Percentiles rank a stretch among this genome's conserved stretches.
phyloP scores from a whole-genome alignment of 257 asterid species.

The Lycium barbarum region DNA sequence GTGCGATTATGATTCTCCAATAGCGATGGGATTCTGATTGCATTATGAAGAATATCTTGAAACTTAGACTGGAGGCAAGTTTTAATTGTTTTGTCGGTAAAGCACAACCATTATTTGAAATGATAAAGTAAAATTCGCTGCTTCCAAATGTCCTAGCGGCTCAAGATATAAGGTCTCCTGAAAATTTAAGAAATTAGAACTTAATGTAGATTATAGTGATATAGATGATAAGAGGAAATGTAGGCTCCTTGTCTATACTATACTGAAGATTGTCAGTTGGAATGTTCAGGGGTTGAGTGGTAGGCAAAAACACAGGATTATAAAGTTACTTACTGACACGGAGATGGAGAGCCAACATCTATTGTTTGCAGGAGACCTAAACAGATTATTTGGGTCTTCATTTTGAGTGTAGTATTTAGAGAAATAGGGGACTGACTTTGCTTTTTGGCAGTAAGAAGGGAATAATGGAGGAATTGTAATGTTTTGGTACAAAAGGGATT shows the following conservation, averaged over 20 bases:
- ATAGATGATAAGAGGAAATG: slow-evolving; percentile 12
- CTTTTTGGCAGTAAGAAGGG: not conserved
- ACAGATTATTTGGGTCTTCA: not conserved
- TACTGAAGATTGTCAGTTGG: not conserved
- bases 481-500: slow-evolving; percentile 4
- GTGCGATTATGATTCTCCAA: not conserved
- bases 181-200: not conserved
- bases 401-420: not conserved
- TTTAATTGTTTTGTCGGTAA: not conserved
- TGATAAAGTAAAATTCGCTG: not conserved
- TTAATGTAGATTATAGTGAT: not conserved
- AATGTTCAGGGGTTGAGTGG: not conserved
- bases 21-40: not conserved
- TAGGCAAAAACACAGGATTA: not conserved
- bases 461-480: not conserved
- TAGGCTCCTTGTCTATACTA: not conserved
- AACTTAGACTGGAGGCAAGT: slow-evolving; percentile 1
- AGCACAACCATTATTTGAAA: not conserved
- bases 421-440: not conserved
- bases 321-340: not conserved
- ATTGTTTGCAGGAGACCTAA: not conserved
- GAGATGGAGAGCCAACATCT: slow-evolving; percentile 6
- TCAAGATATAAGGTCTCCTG: not conserved
- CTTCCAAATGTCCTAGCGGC: not conserved
- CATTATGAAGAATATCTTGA: slow-evolving; percentile 22